Evolutionary conservation across 192 early-diverging fungal genomes (phyloP).

Genomic region (Coemansia pectinata): DNA sequence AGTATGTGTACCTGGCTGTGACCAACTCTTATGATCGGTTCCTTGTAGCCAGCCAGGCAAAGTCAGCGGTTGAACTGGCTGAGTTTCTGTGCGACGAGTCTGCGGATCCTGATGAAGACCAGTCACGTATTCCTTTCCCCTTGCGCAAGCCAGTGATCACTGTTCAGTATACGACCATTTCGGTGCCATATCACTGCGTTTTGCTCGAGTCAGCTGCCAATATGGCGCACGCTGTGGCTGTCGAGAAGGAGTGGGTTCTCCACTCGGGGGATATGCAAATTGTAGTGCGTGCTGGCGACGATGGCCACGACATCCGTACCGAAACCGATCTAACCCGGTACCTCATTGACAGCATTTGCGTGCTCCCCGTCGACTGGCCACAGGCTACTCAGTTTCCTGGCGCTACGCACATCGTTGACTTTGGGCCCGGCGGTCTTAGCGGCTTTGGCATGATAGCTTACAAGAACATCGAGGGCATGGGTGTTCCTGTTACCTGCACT

Average conservation of each 20-base stretch:
- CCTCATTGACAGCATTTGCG: conserved; percentile 70
- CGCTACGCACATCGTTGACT: conserved; percentile 90
- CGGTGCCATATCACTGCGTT: conserved; percentile 75
- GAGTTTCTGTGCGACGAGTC: conserved; percentile 11
- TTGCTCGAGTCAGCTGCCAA: conserved; percentile 7
- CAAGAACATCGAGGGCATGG: conserved; percentile 87
- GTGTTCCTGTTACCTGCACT: conserved; percentile 58
- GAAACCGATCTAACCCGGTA: conserved; percentile 62
- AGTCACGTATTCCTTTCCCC: conserved; percentile 74
- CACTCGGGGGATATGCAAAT: conserved; percentile 21
- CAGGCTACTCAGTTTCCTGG: conserved; percentile 53
- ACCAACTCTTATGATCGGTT: conserved; percentile 23
- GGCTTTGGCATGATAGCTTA: conserved; percentile 85
- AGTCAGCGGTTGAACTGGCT: conserved; percentile 4
- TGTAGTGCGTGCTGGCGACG: conserved; percentile 78
- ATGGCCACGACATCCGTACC: conserved; percentile 77
- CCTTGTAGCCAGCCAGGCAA: conserved; percentile 25
- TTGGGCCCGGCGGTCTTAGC: conserved; percentile 83
- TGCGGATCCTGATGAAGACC: conserved; percentile 32
- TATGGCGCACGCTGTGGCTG: neutral
- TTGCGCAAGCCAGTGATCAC: conserved; percentile 81
- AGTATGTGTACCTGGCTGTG: conserved; percentile 28
- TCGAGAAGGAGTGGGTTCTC: conserved; percentile 38
- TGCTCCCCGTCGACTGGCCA: conserved; percentile 65
- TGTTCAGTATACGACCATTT: conserved; percentile 80